A percentile compares a stretch with the other conserved stretches of the same genome.
Conservation (phyloP, 2,329 filamentous ascomycete genomes). For the Penicillium brevicompactum region DNA sequence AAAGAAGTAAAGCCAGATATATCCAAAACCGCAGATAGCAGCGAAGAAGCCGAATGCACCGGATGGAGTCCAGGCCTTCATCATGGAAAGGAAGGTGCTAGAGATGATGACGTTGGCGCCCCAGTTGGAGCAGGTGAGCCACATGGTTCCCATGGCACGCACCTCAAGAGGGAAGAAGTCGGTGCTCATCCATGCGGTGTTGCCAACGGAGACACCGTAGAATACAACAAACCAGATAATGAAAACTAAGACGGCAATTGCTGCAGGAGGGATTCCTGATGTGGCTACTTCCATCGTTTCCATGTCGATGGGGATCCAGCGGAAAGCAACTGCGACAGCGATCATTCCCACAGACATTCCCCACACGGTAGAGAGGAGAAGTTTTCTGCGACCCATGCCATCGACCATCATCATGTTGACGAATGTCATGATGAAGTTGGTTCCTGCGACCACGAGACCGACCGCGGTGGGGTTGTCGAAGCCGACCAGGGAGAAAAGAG, state of each 20-base stretch:
- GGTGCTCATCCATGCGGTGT: constrained; percentile 52
- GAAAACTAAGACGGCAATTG: constrained; percentile 45
- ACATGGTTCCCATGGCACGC: constrained; percentile 53
- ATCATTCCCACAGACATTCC: constrained; percentile 50
- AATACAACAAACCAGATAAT: constrained; percentile 50
- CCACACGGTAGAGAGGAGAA: constrained; percentile 48
- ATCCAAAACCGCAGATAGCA: constrained; percentile 52
- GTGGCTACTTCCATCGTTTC: constrained; percentile 34
- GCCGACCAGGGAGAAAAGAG: constrained; percentile 50
- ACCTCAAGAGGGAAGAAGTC: constrained; percentile 55
- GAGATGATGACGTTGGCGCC: constrained; percentile 53
- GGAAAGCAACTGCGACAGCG: constrained; percentile 50
- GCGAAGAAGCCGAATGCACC: constrained; percentile 58
- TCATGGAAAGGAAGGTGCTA: constrained; percentile 54
- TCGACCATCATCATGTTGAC: constrained; percentile 53
- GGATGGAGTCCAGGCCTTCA: constrained; percentile 53
- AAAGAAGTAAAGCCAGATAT: constrained; percentile 35
- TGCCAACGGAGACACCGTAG: constrained; percentile 52
- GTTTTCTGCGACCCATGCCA: constrained; percentile 46
- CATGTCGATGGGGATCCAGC: constrained; percentile 51
- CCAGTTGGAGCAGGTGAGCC: constrained; percentile 52
- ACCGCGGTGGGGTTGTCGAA: constrained; percentile 55
- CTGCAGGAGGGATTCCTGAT: constrained; percentile 35
- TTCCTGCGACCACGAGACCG: constrained; percentile 34
- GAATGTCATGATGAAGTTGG: constrained; percentile 52